Evolutionary conservation across 257 asterid genomes (phyloP).

Genomic region (Solanum medicagineum): DNA sequence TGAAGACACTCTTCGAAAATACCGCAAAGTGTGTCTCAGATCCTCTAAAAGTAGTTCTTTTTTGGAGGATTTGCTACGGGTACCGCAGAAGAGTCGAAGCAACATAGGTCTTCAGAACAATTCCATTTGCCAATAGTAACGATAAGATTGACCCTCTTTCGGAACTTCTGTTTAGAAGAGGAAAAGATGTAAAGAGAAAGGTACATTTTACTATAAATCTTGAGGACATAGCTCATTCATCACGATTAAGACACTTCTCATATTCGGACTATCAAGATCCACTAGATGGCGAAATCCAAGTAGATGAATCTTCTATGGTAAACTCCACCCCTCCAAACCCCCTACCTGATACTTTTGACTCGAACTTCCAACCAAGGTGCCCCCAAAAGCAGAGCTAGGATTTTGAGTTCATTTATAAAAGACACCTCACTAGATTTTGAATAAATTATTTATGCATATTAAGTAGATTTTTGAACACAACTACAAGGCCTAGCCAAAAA

Average conservation of each 20-base stretch:
- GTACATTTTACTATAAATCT: not conserved
- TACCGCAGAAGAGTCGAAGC: not conserved
- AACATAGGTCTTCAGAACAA: not conserved
- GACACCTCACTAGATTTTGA: not conserved
- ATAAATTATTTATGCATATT: not conserved
- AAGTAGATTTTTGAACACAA: not conserved
- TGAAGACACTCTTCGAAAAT: not conserved
- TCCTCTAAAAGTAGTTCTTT: not conserved
- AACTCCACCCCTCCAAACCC: not conserved
- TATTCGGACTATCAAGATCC: not conserved
- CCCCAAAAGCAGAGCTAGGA: not conserved
- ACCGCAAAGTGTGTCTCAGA: not conserved
- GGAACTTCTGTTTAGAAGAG: not conserved
- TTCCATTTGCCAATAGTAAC: not conserved
- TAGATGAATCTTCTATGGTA: not conserved
- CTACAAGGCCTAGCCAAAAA: not conserved
- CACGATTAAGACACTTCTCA: not conserved
- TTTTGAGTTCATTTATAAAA: not conserved
- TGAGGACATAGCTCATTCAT: not conserved
- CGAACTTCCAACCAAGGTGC: not conserved
- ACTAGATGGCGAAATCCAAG: not conserved
- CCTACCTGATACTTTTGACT: not conserved
- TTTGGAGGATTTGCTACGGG: not conserved
- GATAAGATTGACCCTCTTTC: not conserved
- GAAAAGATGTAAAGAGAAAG: not conserved